Conservation (phyloP, 2,329 filamentous ascomycete species). For the Aaosphaeria pasadenensis region DNA sequence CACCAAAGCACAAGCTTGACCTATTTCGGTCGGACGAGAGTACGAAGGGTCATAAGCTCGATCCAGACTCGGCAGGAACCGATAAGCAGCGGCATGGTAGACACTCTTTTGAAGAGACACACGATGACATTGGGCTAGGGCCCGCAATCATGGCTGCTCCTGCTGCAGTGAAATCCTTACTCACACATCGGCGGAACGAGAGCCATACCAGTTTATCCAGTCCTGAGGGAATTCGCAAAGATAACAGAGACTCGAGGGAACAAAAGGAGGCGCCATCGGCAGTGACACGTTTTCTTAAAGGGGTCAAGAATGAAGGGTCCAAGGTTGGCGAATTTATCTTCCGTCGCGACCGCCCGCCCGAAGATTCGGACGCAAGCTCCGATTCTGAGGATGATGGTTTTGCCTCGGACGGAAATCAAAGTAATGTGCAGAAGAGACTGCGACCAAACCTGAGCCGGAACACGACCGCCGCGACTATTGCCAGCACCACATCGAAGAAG, state of each 20-base stretch:
- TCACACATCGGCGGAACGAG: slow-evolving; percentile 36
- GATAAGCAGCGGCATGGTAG: slow-evolving; percentile 25
- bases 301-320: slow-evolving; percentile 63
- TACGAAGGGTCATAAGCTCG: slow-evolving; percentile 28
- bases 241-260: slow-evolving; percentile 37
- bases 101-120: slow-evolving; percentile 30
- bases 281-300: slow-evolving; percentile 74
- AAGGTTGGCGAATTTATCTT: slow-evolving; percentile 61
- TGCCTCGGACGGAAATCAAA: slow-evolving; percentile 7
- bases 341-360: slow-evolving; percentile 51
- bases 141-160: slow-evolving; percentile 30
- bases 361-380: slow-evolving; percentile 46
- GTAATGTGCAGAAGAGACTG: background rate
- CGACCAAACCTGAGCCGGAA: slow-evolving; percentile 31
- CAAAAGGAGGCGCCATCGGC: slow-evolving; percentile 48
- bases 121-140: slow-evolving; percentile 25
- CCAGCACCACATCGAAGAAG: slow-evolving; percentile 19
- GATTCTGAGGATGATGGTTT: slow-evolving; percentile 31
- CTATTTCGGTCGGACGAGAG: slow-evolving; percentile 39
- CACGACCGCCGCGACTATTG: slow-evolving; percentile 19
- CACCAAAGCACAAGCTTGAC: slow-evolving; percentile 38
- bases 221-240: slow-evolving; percentile 20
- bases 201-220: slow-evolving; percentile 33
- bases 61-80: slow-evolving; percentile 14
- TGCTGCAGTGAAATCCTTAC: slow-evolving; percentile 29